Base-by-base conservation (phyloP, 106 monocot genomes). In the Apostasia ramifera region DNA sequence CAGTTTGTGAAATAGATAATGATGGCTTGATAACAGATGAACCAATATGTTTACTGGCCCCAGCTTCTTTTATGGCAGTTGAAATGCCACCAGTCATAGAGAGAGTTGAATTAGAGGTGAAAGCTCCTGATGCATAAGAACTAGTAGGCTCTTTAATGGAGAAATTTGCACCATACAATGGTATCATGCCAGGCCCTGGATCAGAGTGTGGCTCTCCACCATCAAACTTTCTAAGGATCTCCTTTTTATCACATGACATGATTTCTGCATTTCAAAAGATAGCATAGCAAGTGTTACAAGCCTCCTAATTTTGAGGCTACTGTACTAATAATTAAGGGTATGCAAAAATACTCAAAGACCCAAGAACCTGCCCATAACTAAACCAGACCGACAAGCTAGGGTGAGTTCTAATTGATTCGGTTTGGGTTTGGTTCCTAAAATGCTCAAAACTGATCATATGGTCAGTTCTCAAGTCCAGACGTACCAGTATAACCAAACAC, bases 1-100 rank as follows among this genome's bases (percentile, higher is more conserved):
- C 15, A 40, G 67, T 70, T 59, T 68, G 77, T 38, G 70, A 73
- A 55, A 44, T 61, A 70, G 50, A 58, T 55, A 66, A 62, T 55
- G 48, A 59, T 69, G 49, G 77, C 26, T 61, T 63, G 65, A 26
- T 44, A 54, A 41, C 59, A 69, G 42, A 65, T 72, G 70, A 71
- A 47, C 38, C 9, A 57, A 64, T 2, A 52, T 60, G 10, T 44
- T 13, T 62, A 44, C 44, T 62, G n/a, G 62, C 13, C 62, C 2
- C 62, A 14, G 62, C 13, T 44, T 10, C 62, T 45, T 62, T 45
- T 62, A 44, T 38, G 45, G 62, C n/a, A 62, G 62, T 44, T 0
- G 62, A 45, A 2, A 4, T 13, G 45, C 62, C 45, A 44, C 26
- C 42, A 2, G 10, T 42, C 4, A 2, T 40, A 61, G 10, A 9